These are phyloP conservation scores for Alloteropsis semialata DNA, from an alignment of 176 grass and related monocot genomes.

Conservation along the genomic window DNA sequence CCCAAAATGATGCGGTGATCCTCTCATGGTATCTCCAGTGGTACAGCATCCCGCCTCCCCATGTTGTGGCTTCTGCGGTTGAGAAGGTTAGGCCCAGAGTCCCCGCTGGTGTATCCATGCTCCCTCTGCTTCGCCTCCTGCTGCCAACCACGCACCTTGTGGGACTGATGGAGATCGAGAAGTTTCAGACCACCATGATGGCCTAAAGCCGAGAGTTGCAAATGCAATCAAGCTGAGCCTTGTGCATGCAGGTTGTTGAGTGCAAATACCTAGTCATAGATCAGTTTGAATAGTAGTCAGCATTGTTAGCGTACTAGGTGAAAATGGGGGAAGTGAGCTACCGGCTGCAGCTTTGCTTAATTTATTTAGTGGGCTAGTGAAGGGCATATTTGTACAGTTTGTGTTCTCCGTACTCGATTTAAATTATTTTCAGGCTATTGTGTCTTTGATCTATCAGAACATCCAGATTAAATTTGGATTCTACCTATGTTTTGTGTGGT, in stretches of 20 bases:
- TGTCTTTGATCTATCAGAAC: too few species aligned
- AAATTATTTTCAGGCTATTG: not conserved
- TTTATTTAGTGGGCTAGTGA: not conserved
- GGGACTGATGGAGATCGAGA: conserved; percentile 77
- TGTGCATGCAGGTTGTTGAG: not conserved
- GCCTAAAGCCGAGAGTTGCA: not conserved
- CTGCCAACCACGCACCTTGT: conserved; percentile 59
- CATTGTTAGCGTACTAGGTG: not conserved
- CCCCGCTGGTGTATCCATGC: conserved; percentile 33
- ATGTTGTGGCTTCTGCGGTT: conserved; percentile 52
- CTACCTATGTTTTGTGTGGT: too few species aligned
- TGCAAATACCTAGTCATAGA: not conserved
- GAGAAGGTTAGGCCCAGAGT: conserved; percentile 43
- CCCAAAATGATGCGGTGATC: conserved; percentile 45
- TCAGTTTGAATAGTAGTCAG: too few species aligned
- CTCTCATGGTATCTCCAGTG: conserved; percentile 93
- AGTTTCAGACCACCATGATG: conserved; percentile 32
- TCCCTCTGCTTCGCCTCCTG: conserved; percentile 70
- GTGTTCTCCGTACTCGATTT: not conserved
- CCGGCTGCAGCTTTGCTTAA: too few species aligned
- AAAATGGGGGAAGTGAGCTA: not conserved
- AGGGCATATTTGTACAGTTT: not conserved
- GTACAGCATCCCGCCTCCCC: conserved; percentile 75
- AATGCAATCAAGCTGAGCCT: not conserved
- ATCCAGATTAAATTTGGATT: too few species aligned